Evolutionary conservation across 805 yeast species (phyloP), one percentile per base, ranked within the genome.

Genomic region (Cyberlindnera bimundalis): DNA sequence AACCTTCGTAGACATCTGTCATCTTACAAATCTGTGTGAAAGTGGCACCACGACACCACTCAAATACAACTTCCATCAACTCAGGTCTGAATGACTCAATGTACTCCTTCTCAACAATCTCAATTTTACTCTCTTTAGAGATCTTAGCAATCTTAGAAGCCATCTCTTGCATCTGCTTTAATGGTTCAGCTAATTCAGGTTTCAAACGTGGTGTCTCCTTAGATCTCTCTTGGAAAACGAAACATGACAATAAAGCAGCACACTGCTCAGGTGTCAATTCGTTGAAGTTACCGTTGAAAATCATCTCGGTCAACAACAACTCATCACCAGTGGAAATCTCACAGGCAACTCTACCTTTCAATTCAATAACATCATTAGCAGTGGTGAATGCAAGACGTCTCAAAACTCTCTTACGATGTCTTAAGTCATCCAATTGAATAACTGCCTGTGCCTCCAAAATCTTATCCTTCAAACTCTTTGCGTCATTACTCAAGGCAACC

Each of bases 1-100:
- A 84, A 30, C 99, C 99, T 68, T 93, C 99, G 53, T 91, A 93
- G 32, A 93, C 98, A 59, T 93, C 99, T 0, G 99, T 93, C 96
- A 93, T 89, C 64, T 91, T 91, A 68, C 98, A 91, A 48, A 93
- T 91, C 61, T 91, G 96, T 0, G 97, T 91, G 64, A 93, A 93
- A 0, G 93, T 70, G 6, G 96, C 96, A 15, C 98, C 98, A 59
- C 84, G 82, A 62, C 96, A 88, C 99, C 99, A 93, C 35, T 91
- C 85, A 62, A 69, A 88, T 1, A 93, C 96, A 37, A 93, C 97
- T 61, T 90, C 98, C 98, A 93, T 91, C 46, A 93, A 72, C 59
- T 93, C 96, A 15, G 89, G 83, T 65, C 95, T 80, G 70, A 93
- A 95, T 20, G 84, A 74, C 59, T 89, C 96, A 29, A 93, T 84